Evolutionary conservation across 2,329 filamentous ascomycete species (phyloP), one percentile per base, ranked within the genome.

Genomic region (Trichoderma semiorbis): DNA sequence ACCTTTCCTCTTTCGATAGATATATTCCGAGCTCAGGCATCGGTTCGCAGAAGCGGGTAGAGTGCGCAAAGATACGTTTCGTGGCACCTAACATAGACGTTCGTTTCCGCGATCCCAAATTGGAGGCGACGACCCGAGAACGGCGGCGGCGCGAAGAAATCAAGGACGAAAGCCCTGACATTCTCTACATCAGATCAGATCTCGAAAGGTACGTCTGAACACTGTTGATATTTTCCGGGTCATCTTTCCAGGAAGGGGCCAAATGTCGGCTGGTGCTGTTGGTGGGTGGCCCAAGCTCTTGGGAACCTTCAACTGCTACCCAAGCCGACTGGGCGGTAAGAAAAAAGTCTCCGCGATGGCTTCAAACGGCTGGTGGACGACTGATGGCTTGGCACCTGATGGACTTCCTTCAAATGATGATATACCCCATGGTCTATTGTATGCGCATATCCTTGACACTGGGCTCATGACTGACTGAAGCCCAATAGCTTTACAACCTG

Each of bases 281-380:
- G 66, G 55, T 34, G 66, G 55, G 66, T 69, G 66, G 66, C 66
- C 66, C 66, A 69, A 69, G 66, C 66, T 69, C 36, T 47, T 34
- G 55, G 66, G 50, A 69, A 26, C 14, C 36, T 57, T 47, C 55
- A 69, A 60, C 66, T 69, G 55, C 66, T 34, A 57, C 34, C 47
- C 43, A 39, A 36, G 63, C 55, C 24, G 47, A 57, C 36, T 34
- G 53, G 50, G 32, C 32, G 55, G 36, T 39, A 43, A 43, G 36
- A 57, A 26, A 47, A 47, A 60, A 50, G 66, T 60, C 36, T 34
- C 36, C n/a, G 55, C 12, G 66, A 50, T 34, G 26, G 66, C 66
- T 61, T 69, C 66, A 61, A n/a, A 64, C 21, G n/a, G 26, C 26
- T 21, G n/a, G 21, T 18, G n/a, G 43, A 47, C 62, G 18, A 24